Percentiles rank a stretch among this genome's conserved stretches.
Evolutionary conservation across 1,139 yeast genomes (phyloP).

Genomic region (Zygoascus sp.): DNA sequence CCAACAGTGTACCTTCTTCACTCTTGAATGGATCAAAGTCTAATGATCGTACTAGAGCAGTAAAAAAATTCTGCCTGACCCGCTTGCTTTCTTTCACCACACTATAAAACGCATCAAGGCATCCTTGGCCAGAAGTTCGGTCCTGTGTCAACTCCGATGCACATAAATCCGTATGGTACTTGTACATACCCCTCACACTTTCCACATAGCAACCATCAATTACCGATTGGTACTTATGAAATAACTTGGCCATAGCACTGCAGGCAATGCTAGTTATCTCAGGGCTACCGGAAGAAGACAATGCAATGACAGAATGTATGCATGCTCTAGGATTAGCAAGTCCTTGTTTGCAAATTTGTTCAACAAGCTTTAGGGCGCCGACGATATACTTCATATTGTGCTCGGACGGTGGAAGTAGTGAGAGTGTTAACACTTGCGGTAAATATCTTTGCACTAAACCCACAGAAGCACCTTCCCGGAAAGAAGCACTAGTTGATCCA

Average conservation of each 20-base stretch:
- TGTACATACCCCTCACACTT: slow-evolving; percentile 56
- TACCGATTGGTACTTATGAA: slow-evolving; percentile 64
- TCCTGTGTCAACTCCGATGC: slow-evolving; percentile 15
- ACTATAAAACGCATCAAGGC: slow-evolving; percentile 39
- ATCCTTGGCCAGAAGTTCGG: slow-evolving; percentile 14
- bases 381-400: slow-evolving; percentile 37
- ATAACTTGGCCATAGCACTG: slow-evolving; percentile 51
- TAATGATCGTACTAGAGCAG: slow-evolving; percentile 37
- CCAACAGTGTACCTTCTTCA: slow-evolving; percentile 16
- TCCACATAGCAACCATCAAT: slow-evolving; percentile 61
- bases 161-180: slow-evolving; percentile 36
- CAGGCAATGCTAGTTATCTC: slow-evolving; percentile 47
- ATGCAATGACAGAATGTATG: slow-evolving; percentile 64
- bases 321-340: slow-evolving; percentile 68
- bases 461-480: slow-evolving; percentile 68
- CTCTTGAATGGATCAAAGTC: slow-evolving; percentile 29
- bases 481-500: slow-evolving; percentile 45
- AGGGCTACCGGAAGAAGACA: slow-evolving; percentile 51
- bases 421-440: slow-evolving; percentile 44
- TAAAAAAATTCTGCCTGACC: slow-evolving; percentile 47
- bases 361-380: slow-evolving; percentile 51
- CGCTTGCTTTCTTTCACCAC: slow-evolving; percentile 43
- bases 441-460: slow-evolving; percentile 65
- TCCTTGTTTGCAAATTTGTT: slow-evolving; percentile 55
- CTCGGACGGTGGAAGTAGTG: slow-evolving; percentile 43